phyloP scores from a whole-genome alignment of 176 grass and related monocot genomes.

The Poa pratensis region DNA sequence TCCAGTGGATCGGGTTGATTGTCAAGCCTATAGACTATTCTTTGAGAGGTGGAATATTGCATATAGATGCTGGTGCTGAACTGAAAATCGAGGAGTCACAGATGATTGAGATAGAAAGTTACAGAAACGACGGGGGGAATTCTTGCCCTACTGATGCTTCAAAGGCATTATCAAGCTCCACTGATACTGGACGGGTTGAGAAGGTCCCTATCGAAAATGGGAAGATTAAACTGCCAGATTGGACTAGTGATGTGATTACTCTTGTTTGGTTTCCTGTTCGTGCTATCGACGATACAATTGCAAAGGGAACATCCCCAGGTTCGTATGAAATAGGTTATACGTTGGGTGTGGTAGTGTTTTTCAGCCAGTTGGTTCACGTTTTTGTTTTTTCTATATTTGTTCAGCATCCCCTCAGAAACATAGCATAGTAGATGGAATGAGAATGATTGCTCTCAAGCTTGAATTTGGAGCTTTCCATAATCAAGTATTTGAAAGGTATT shows the following conservation, averaged over 20 bases:
- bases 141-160: conserved; percentile 35
- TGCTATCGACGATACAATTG: conserved; percentile 88
- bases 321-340: conserved; percentile 45
- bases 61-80: conserved; percentile 92
- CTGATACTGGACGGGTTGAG: conserved; percentile 52
- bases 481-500: conserved; percentile 97
- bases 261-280: conserved; percentile 94
- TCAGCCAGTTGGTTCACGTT: conserved; percentile 9
- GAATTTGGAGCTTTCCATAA: conserved; percentile 99
- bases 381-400: conserved; percentile 36
- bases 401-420: conserved; percentile 81
- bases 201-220: conserved; percentile 78
- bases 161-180: conserved; percentile 3
- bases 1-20: conserved; percentile 96
- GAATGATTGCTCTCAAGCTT: conserved; percentile 99
- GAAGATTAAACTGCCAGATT: conserved; percentile 89
- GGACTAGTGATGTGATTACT: conserved; percentile 78
- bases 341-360: conserved; percentile 33
- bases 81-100: conserved; percentile 85
- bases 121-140: conserved; percentile 42
- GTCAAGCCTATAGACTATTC: conserved; percentile 95
- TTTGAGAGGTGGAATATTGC: conserved; percentile 83
- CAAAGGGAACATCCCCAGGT: conserved; percentile 87
- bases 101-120: conserved; percentile 91
- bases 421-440: conserved; percentile 95